Evolutionary conservation across 1,284 basidiomycete genomes (phyloP).

Genomic region (Boletus hoseneyae): DNA sequence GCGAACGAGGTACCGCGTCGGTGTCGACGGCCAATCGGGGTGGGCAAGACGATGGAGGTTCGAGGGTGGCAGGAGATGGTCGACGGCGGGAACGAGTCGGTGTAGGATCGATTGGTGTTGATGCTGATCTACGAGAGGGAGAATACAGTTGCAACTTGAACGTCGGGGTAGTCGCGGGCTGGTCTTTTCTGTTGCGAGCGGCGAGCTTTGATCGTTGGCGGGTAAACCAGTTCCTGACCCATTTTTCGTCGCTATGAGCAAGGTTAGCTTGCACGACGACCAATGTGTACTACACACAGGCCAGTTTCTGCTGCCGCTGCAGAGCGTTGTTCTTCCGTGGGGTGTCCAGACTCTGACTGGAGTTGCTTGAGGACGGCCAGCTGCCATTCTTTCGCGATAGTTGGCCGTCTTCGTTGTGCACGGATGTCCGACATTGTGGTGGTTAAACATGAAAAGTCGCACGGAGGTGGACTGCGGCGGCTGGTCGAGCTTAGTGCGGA

Average conservation of each 20-base stretch:
- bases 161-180: background rate
- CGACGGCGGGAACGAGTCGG: background rate
- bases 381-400: slow-evolving; percentile 29
- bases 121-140: background rate
- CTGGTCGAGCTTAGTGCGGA: too few relatives aligned
- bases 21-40: background rate
- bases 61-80: slow-evolving; percentile 1
- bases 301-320: slow-evolving; percentile 29
- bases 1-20: background rate
- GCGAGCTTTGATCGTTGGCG: slow-evolving; percentile 29
- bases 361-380: slow-evolving; percentile 30
- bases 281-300: slow-evolving; percentile 24
- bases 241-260: slow-evolving; percentile 25
- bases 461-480: slow-evolving; percentile 6
- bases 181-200: slow-evolving; percentile 12
- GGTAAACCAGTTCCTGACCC: slow-evolving; percentile 31
- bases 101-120: background rate
- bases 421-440: background rate
- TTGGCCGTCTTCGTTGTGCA: slow-evolving; percentile 14
- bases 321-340: slow-evolving; percentile 23
- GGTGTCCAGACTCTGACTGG: slow-evolving; percentile 18
- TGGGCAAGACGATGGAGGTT: background rate
- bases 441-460: slow-evolving; percentile 19
- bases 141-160: slow-evolving; percentile 17
- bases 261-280: slow-evolving; percentile 5